Percentiles rank a stretch among this genome's conserved stretches.
These are phyloP conservation scores for Knoxia roxburghii DNA, from an alignment of 257 asterid genomes.

Conservation along the genomic window DNA sequence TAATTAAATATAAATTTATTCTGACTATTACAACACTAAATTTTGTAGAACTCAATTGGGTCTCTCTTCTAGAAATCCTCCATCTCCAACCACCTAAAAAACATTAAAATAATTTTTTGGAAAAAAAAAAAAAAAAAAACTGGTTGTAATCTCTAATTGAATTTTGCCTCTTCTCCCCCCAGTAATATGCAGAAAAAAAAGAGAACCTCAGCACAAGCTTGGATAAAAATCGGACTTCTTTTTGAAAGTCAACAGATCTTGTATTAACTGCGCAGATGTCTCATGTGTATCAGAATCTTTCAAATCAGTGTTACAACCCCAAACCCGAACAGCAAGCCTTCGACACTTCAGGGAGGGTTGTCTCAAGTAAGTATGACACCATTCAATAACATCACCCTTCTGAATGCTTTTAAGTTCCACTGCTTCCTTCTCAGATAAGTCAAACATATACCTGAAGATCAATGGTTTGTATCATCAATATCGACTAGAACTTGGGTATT, in stretches of 20 bases:
- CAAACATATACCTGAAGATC: conserved; percentile 86
- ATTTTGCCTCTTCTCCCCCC: neutral
- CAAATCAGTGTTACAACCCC: conserved; percentile 77
- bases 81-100: neutral
- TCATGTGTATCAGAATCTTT: conserved; percentile 31
- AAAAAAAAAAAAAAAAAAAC: neutral
- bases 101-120: too few species aligned
- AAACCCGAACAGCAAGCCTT: conserved; percentile 75
- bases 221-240: conserved; percentile 58
- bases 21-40: neutral
- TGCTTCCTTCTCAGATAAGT: conserved; percentile 73
- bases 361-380: conserved; percentile 64
- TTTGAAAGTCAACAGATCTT: conserved; percentile 57
- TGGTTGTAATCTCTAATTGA: neutral
- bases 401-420: conserved; percentile 49
- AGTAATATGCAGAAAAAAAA: neutral
- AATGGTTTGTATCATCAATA: conserved; percentile 6
- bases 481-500: neutral
- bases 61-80: neutral
- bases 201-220: conserved; percentile 23
- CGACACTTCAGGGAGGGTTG: conserved; percentile 83
- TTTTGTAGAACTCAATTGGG: neutral
- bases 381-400: conserved; percentile 60
- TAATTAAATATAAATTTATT: neutral
- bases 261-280: conserved; percentile 45